A percentile compares a stretch with the other conserved stretches of the same genome.
Evolutionary conservation across 768 basidiomycete genomes (phyloP).

Genomic region (Galerina marginata): DNA sequence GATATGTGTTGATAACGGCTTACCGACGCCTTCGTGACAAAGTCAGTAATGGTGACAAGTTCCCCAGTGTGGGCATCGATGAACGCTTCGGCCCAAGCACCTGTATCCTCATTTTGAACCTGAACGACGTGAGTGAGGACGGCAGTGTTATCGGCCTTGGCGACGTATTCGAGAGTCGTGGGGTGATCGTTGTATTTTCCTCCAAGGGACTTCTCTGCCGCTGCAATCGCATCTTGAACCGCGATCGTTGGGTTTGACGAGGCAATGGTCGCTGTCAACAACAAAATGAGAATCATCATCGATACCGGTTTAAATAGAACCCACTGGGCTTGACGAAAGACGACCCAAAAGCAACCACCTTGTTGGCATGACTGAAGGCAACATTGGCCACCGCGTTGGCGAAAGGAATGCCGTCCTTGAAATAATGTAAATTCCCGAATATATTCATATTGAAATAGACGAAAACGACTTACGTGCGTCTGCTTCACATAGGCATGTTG

Average conservation of each 20-base stretch:
- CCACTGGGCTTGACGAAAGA: slow-evolving; percentile 30
- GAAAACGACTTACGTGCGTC: slow-evolving; percentile 14
- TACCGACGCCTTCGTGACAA: slow-evolving; percentile 52
- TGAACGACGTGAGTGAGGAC: slow-evolving; percentile 49
- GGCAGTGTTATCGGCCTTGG: slow-evolving; percentile 42
- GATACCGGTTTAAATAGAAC: neutral
- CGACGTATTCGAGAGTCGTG: slow-evolving; percentile 48
- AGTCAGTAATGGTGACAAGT: slow-evolving; percentile 57
- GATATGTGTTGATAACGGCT: slow-evolving; percentile 16
- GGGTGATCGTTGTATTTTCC: slow-evolving; percentile 50
- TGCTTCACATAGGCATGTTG: slow-evolving; percentile 22
- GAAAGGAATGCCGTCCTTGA: slow-evolving; percentile 36
- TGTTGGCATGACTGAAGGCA: slow-evolving; percentile 28
- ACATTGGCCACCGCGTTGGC: slow-evolving; percentile 41
- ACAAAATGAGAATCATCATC: neutral
- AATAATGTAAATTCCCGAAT: neutral
- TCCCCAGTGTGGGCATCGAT: slow-evolving; percentile 64
- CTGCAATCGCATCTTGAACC: slow-evolving; percentile 35
- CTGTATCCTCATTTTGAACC: slow-evolving; percentile 37
- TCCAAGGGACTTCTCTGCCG: slow-evolving; percentile 44
- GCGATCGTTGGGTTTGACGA: slow-evolving; percentile 43
- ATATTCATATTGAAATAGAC: neutral
- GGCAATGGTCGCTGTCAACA: slow-evolving; percentile 33
- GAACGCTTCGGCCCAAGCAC: slow-evolving; percentile 65
- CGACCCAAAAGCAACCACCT: slow-evolving; percentile 19